phyloP scores from a whole-genome alignment of 139 green algal genomes.

The Chlorella sp. region DNA sequence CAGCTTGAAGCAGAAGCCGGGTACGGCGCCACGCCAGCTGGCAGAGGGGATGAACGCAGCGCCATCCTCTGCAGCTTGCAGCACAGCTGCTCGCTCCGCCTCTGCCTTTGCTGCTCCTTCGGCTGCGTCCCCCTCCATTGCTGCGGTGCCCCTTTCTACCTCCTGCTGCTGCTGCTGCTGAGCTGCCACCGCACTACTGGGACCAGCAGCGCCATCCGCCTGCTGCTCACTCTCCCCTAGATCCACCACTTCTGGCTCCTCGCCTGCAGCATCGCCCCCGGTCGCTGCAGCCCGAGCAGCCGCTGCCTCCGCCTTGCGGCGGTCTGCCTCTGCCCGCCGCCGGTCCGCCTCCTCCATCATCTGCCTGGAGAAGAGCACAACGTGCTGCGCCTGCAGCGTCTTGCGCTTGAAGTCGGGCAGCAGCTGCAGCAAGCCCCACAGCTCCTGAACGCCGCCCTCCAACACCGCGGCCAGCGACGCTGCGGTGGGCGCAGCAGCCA shows the following conservation, averaged over 20 bases:
- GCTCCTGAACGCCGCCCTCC: not conserved
- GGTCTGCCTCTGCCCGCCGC: not conserved
- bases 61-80: not conserved
- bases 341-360: conserved; percentile 6
- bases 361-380: not conserved
- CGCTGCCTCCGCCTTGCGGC: not conserved
- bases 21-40: conserved; percentile 8
- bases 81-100: not conserved
- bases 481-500: not conserved
- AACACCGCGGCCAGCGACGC: not conserved
- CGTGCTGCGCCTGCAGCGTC: conserved; percentile 19
- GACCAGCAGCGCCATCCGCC: not conserved
- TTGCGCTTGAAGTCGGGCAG: conserved; percentile 26
- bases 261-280: not conserved
- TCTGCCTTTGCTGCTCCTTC: not conserved
- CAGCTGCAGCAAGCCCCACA: not conserved
- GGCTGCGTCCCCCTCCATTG: not conserved
- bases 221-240: not conserved
- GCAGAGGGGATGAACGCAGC: not conserved
- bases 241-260: not conserved
- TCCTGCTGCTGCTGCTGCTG: not conserved
- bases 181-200: not conserved
- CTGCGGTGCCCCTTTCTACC: no score
- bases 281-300: not conserved
- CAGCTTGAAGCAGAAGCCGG: conserved; percentile 42